phyloP scores from a whole-genome alignment of 352 stramenopile species.

The Globisporangium yorkense region DNA sequence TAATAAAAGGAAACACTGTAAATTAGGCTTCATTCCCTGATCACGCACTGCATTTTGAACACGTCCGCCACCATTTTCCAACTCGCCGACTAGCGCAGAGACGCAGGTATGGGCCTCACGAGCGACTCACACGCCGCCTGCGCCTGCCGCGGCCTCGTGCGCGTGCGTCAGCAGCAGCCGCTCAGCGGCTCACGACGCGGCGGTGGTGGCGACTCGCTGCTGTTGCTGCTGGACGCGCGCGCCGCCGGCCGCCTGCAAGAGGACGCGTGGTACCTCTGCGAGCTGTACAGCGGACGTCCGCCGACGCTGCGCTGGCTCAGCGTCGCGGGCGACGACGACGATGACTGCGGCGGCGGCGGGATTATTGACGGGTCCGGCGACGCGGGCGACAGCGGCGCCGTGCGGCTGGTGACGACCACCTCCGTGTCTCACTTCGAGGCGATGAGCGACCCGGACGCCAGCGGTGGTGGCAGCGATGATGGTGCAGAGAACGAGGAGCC shows the following conservation, averaged over 20 bases:
- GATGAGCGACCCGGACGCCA: slow-evolving; percentile 19
- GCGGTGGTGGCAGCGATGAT: slow-evolving; percentile 9
- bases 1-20: no score
- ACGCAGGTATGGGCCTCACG: neutral
- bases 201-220: neutral
- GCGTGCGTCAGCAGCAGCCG: slow-evolving; percentile 30
- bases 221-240: slow-evolving; percentile 10
- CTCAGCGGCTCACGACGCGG: slow-evolving; percentile 10
- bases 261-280: slow-evolving; percentile 48
- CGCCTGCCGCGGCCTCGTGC: slow-evolving; percentile 32
- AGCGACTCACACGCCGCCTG: slow-evolving; percentile 11
- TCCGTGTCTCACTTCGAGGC: slow-evolving; percentile 36
- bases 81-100: no score
- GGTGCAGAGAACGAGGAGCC: neutral
- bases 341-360: slow-evolving; percentile 14
- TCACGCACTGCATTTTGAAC: no score
- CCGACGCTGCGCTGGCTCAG: slow-evolving; percentile 35
- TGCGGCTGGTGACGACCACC: slow-evolving; percentile 21
- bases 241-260: slow-evolving; percentile 20
- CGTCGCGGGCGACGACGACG: slow-evolving; percentile 25
- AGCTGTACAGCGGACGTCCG: slow-evolving; percentile 9
- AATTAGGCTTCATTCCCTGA: no score
- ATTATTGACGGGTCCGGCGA: neutral
- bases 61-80: no score
- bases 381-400: neutral